These are phyloP conservation scores for Cordia subcordata DNA, from an alignment of 257 asterid species.

Conservation along the genomic window DNA sequence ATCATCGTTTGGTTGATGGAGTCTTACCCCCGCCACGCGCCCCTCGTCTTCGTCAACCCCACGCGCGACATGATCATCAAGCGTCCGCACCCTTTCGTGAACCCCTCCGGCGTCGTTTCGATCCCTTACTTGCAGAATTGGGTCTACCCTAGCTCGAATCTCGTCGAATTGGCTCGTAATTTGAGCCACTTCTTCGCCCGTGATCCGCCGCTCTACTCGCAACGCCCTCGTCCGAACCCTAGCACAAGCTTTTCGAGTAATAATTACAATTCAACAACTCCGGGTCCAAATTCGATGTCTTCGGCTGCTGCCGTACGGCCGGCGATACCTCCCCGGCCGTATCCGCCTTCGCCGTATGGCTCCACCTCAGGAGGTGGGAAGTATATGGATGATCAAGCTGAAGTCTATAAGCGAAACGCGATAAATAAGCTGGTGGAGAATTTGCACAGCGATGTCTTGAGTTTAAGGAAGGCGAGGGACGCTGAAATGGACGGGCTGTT, in stretches of 20 bases:
- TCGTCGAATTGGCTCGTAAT: constrained; percentile 62
- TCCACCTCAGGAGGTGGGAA: constrained; percentile 28
- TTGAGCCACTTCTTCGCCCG: constrained; percentile 60
- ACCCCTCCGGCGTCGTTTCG: constrained; percentile 79
- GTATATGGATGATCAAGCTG: constrained; percentile 59
- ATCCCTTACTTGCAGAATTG: constrained; percentile 71
- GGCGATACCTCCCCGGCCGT: constrained; percentile 62
- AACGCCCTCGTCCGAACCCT: constrained; percentile 40
- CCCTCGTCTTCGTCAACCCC: constrained; percentile 82
- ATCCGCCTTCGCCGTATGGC: constrained; percentile 69
- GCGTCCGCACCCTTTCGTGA: constrained; percentile 73
- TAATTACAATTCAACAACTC: constrained; percentile 13
- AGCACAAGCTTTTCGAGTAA: constrained; percentile 10
- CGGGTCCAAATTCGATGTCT: constrained; percentile 28
- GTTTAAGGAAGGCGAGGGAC: constrained; percentile 59
- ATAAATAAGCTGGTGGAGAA: constrained; percentile 53
- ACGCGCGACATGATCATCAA: constrained; percentile 85
- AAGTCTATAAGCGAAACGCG: constrained; percentile 57
- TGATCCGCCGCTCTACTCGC: constrained; percentile 87
- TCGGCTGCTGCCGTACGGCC: constrained; percentile 43
- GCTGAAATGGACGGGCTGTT: constrained; percentile 78
- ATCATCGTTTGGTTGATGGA: constrained; percentile 85
- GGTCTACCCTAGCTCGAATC: constrained; percentile 80
- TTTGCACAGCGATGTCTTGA: constrained; percentile 51
- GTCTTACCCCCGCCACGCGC: constrained; percentile 79